Evolutionary conservation across 768 basidiomycete genomes (phyloP).

Genomic region (Pleurotus giganteus): DNA sequence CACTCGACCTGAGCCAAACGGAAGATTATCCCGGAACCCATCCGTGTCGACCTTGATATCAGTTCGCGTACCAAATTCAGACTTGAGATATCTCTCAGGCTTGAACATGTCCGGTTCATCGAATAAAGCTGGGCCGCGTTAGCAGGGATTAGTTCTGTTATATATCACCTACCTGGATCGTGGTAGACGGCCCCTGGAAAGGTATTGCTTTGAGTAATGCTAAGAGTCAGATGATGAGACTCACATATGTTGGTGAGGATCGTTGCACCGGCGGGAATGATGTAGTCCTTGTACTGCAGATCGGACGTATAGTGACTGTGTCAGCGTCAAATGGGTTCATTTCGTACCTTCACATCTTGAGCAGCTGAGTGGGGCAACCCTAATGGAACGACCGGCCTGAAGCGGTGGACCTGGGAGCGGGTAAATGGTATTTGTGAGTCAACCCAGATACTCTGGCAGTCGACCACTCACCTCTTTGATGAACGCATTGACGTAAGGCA

Average conservation of each 20-base stretch:
- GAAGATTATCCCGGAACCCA: slow-evolving; percentile 13
- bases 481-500: slow-evolving; percentile 26
- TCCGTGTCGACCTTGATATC: slow-evolving; percentile 11
- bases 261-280: neutral
- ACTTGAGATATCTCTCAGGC: slow-evolving; percentile 15
- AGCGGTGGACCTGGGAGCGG: slow-evolving; percentile 6
- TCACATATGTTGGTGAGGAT: neutral
- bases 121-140: slow-evolving; percentile 3
- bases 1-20: slow-evolving; percentile 19
- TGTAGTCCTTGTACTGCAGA: neutral
- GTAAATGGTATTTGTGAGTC: neutral
- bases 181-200: slow-evolving; percentile 5
- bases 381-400: slow-evolving; percentile 15
- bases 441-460: no score
- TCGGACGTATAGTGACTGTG: neutral
- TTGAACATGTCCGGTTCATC: slow-evolving; percentile 11
- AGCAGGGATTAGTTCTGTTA: neutral
- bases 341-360: neutral
- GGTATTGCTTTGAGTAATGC: neutral
- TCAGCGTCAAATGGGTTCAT: no score
- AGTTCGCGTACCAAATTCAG: slow-evolving; percentile 15
- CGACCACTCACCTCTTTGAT: slow-evolving; percentile 17
- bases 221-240: neutral
- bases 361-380: slow-evolving; percentile 15
- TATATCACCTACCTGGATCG: neutral